A percentile compares a stretch with the other conserved stretches of the same genome.
Conservation (phyloP, 2,329 filamentous ascomycete genomes). For the Fulvia fulva region DNA sequence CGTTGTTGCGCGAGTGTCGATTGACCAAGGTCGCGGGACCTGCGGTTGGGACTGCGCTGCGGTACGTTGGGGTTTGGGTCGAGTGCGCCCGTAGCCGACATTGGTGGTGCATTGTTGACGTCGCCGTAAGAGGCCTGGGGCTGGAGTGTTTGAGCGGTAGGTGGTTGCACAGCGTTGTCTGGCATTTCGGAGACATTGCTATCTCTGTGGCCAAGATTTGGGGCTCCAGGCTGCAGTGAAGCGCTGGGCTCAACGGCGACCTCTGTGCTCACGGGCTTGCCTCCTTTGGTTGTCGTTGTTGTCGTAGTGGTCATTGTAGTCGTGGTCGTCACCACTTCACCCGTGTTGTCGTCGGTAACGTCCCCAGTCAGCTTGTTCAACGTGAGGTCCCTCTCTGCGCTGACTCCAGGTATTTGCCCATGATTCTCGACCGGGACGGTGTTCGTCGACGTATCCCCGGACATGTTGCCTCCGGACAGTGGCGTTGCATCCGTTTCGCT, state of each 20-base stretch:
- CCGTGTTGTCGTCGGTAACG: conserved; percentile 30
- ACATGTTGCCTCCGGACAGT: conserved; percentile 6
- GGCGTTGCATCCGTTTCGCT: conserved; percentile 16
- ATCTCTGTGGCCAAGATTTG: conserved; percentile 1
- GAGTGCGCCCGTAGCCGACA: background rate
- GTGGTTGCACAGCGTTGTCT: conserved; percentile 16
- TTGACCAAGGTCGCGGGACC: conserved; percentile 2
- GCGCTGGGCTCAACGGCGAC: background rate
- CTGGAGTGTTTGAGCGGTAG: background rate
- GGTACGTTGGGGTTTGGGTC: conserved; percentile 3
- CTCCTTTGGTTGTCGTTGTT: conserved; percentile 24
- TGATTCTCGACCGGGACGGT: conserved; percentile 27
- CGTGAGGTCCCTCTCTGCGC: conserved; percentile 23
- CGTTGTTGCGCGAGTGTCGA: background rate
- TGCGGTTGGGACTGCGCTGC: conserved; percentile 8
- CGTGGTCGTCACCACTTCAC: conserved; percentile 28
- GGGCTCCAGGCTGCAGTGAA: background rate
- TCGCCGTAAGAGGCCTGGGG: too few species aligned
- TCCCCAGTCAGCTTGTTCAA: conserved; percentile 29
- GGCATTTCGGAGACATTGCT: conserved; percentile 24
- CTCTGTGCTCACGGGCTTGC: conserved; percentile 19
- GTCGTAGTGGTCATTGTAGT: conserved; percentile 34
- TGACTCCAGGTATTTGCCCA: conserved; percentile 27
- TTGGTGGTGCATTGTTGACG: background rate
- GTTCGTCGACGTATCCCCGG: conserved; percentile 8